phyloP scores from a whole-genome alignment of 768 basidiomycete genomes.

The Tubosaeta brunneosetosa region DNA sequence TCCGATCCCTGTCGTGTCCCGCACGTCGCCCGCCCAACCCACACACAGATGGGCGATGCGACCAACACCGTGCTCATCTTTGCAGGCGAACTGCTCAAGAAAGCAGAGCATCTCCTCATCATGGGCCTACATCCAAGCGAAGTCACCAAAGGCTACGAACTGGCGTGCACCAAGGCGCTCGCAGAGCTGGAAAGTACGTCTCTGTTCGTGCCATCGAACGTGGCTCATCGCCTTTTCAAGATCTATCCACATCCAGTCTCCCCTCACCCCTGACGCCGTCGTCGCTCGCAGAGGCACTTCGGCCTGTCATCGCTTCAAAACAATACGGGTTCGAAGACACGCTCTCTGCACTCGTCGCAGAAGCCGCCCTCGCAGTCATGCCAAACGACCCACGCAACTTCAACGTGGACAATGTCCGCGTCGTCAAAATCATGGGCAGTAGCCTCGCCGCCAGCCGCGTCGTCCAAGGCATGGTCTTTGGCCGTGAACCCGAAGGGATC shows the following conservation, averaged over 20 bases:
- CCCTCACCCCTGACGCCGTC: conserved; percentile 68
- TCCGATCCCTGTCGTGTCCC: conserved; percentile 6
- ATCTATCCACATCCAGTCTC: conserved; percentile 62
- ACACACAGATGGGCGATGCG: conserved; percentile 86
- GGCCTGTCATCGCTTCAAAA: conserved; percentile 93
- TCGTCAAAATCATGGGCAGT: conserved; percentile 98
- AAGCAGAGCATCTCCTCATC: conserved; percentile 84
- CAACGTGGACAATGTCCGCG: conserved; percentile 97
- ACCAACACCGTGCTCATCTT: conserved; percentile 95
- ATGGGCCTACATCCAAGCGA: conserved; percentile 99
- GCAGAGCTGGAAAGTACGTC: conserved; percentile 86
- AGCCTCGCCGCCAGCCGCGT: conserved; percentile 80
- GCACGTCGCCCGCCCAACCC: not conserved
- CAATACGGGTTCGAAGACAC: conserved; percentile 92
- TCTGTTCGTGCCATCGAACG: conserved; percentile 29
- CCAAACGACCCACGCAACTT: conserved; percentile 83
- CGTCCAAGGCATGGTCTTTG: conserved; percentile 97
- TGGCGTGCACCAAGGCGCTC: conserved; percentile 78
- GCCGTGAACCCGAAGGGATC: conserved; percentile 88
- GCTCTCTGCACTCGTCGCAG: conserved; percentile 80
- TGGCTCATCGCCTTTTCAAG: conserved; percentile 36
- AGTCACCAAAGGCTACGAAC: conserved; percentile 91
- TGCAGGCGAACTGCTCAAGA: conserved; percentile 91
- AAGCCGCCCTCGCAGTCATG: conserved; percentile 92
- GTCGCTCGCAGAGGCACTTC: conserved; percentile 70